phyloP scores from a whole-genome alignment of 768 basidiomycete genomes.

The Termitomyces sp. region DNA sequence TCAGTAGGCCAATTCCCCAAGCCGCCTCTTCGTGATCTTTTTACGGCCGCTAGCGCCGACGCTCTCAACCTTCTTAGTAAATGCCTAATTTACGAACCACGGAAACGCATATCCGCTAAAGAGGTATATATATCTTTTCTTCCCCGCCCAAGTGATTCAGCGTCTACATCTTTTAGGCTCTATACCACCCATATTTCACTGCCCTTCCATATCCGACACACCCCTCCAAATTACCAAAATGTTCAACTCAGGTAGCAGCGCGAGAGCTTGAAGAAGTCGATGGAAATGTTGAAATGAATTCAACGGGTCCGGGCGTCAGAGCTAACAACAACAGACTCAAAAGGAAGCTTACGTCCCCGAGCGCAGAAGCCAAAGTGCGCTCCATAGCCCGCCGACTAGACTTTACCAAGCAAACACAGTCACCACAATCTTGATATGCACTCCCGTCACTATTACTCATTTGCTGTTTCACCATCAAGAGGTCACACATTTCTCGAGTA shows the following conservation, averaged over 20 bases:
- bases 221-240: conserved; percentile 86
- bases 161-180: conserved; percentile 46
- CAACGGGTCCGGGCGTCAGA: conserved; percentile 47
- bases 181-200: conserved; percentile 84
- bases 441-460: not conserved
- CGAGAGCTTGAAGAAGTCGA: conserved; percentile 76
- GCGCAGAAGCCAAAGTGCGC: conserved; percentile 43
- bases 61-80: conserved; percentile 77
- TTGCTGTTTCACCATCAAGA: not conserved
- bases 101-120: conserved; percentile 70
- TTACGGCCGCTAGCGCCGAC: conserved; percentile 86
- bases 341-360: conserved; percentile 61
- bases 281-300: conserved; percentile 56
- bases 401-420: conserved; percentile 45
- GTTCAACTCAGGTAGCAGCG: conserved; percentile 33
- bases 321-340: conserved; percentile 58
- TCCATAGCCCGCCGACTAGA: conserved; percentile 70
- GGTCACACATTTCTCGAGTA: not conserved
- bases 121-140: conserved; percentile 42
- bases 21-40: conserved; percentile 76
- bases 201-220: conserved; percentile 84
- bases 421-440: conserved; percentile 25
- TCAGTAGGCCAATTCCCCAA: conserved; percentile 83
- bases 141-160: not conserved
- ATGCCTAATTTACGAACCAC: conserved; percentile 83